Base-by-base conservation (phyloP, 179 eudicot genomes). In the Silene coronaria region DNA sequence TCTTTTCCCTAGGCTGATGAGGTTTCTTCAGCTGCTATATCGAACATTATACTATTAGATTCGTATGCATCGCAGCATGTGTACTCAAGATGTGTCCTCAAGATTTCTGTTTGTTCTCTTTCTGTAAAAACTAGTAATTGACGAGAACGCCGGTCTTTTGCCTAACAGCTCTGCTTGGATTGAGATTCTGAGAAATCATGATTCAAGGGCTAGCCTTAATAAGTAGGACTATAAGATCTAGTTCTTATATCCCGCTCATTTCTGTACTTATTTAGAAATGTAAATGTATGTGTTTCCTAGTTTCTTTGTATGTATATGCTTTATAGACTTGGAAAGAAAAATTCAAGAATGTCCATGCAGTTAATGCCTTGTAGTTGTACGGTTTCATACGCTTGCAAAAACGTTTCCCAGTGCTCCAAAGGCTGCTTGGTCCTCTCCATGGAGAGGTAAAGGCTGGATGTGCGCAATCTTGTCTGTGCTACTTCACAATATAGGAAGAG, bases 21-120 rank as follows among this genome's bases (percentile, higher is more conserved):
- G 3, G 38, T 36, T 62, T 73, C 30, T 45, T 66, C 72, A 53
- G 32, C 76, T 53, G 34, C 75, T 61, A 23, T 27, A 11, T 14
- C 65, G 75, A 6, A 69, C 42, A 28, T 26, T 68, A 32, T 17
- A 70, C n/a, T 70, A 38, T 75, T 38, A 10, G 72, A 22, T 62
- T 23, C 2, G 59, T 68, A 24, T 21, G 48, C 38, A 2, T 70
- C 5, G 24, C 70, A 68, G 71, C 6, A 22, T 57, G 16, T 53
- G 8, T 36, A 21, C 13, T 19, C 17, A 34, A 13, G 58, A 14
- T 73, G 16, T 53, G 8, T 36, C 14, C 13, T 19, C 17, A 34
- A 13, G 58, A 14, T 73, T 22, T 23, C 17, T 58, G 17, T 59
- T 67, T 36, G 27, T 63, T 53, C 55, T 10, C 22, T 32, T 63